Evolutionary conservation across 2,329 filamentous ascomycete species (phyloP).

Genomic region (Didymella sp.): DNA sequence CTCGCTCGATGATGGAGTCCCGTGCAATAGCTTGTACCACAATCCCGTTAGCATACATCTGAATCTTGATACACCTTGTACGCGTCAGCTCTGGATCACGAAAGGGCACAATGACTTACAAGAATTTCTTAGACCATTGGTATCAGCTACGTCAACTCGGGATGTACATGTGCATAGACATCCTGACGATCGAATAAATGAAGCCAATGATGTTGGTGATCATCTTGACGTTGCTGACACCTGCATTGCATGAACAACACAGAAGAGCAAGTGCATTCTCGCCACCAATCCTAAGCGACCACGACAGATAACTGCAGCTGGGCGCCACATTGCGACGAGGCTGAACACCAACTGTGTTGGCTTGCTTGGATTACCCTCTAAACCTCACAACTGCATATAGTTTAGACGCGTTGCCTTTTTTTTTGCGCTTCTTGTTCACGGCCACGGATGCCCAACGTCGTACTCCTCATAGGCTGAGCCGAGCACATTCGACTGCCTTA

Average conservation of each 20-base stretch:
- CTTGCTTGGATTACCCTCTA: too few relatives aligned
- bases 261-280: neutral
- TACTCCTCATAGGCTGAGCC: too few relatives aligned
- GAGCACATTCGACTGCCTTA: neutral
- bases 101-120: too few relatives aligned
- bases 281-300: neutral
- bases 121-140: too few relatives aligned
- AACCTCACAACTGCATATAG: too few relatives aligned
- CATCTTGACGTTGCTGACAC: neutral
- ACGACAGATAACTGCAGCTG: neutral
- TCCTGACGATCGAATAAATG: neutral
- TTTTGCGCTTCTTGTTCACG: neutral
- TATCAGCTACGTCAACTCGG: too few relatives aligned
- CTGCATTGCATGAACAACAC: neutral
- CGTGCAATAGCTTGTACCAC: too few relatives aligned
- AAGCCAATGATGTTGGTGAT: neutral
- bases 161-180: too few relatives aligned
- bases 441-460: neutral
- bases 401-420: neutral
- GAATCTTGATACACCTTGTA: too few relatives aligned
- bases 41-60: too few relatives aligned
- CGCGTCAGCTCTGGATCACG: too few relatives aligned
- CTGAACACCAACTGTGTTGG: neutral
- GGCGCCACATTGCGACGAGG: neutral
- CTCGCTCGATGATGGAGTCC: too few relatives aligned